Conservation (phyloP, 2,329 filamentous ascomycete species). For the Stagonosporopsis tanaceti region DNA sequence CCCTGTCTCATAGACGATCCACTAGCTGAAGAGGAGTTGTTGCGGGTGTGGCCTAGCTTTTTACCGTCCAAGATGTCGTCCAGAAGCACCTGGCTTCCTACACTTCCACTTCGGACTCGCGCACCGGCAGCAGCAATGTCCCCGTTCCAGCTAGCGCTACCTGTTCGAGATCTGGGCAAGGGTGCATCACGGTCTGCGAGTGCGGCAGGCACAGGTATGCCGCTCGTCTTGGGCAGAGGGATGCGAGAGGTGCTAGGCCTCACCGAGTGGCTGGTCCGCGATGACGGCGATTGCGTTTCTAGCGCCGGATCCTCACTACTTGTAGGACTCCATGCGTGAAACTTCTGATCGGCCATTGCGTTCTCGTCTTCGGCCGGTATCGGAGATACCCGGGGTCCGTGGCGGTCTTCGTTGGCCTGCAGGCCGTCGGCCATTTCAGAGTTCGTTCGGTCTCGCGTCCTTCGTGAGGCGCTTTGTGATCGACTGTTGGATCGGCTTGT, state of each 20-base stretch:
- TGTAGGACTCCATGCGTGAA: slow-evolving; percentile 72
- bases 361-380: slow-evolving; percentile 57
- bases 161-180: slow-evolving; percentile 66
- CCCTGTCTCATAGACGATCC: slow-evolving; percentile 42
- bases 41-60: slow-evolving; percentile 28
- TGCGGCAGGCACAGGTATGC: slow-evolving; percentile 75
- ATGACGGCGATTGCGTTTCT: slow-evolving; percentile 56
- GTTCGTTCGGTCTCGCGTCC: slow-evolving; percentile 41
- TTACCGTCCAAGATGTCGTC: slow-evolving; percentile 53
- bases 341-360: slow-evolving; percentile 17
- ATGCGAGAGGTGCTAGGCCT: slow-evolving; percentile 75
- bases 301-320: slow-evolving; percentile 78
- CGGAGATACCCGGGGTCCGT: slow-evolving; percentile 46
- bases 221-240: slow-evolving; percentile 82
- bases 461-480: slow-evolving; percentile 42
- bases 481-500: slow-evolving; percentile 49
- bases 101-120: slow-evolving; percentile 75
- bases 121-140: slow-evolving; percentile 68
- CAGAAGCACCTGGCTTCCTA: slow-evolving; percentile 61
- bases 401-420: slow-evolving; percentile 38
- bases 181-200: slow-evolving; percentile 78
- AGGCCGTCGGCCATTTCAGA: slow-evolving; percentile 39
- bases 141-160: slow-evolving; percentile 65
- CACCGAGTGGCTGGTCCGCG: slow-evolving; percentile 58
- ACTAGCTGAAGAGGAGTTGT: slow-evolving; percentile 33